Conservation (phyloP, 2,329 filamentous ascomycete genomes). For the Neocatenulostroma microsporum region DNA sequence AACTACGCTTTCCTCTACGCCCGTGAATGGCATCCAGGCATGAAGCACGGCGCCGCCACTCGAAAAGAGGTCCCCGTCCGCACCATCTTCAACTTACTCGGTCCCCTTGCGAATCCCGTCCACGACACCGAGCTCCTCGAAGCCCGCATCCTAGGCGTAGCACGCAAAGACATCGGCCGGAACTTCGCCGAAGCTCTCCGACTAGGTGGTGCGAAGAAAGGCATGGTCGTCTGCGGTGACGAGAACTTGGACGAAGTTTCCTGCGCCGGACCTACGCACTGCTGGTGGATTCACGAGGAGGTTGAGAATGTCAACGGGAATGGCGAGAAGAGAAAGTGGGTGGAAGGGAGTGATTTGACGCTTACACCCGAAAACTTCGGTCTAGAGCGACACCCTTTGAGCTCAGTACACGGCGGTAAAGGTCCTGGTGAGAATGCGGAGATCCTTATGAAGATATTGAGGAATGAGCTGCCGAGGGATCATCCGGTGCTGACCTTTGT, state of each 20-base stretch:
- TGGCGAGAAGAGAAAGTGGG: slow-evolving; percentile 38
- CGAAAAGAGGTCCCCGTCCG: slow-evolving; percentile 84
- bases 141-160: slow-evolving; percentile 87
- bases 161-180: slow-evolving; percentile 74
- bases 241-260: slow-evolving; percentile 95
- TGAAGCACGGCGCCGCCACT: slow-evolving; percentile 79
- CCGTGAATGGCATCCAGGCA: slow-evolving; percentile 91
- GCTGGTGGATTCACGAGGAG: slow-evolving; percentile 56
- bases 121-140: slow-evolving; percentile 66
- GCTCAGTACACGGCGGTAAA: slow-evolving; percentile 74
- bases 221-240: slow-evolving; percentile 82
- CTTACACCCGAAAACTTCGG: slow-evolving; percentile 84
- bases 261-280: slow-evolving; percentile 79
- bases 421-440: slow-evolving; percentile 78
- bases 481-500: slow-evolving; percentile 90
- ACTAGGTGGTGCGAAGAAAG: slow-evolving; percentile 70
- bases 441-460: slow-evolving; percentile 70
- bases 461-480: slow-evolving; percentile 62
- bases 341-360: slow-evolving; percentile 65
- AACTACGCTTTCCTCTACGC: slow-evolving; percentile 97
- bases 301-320: slow-evolving; percentile 37
- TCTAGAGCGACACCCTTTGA: slow-evolving; percentile 63
- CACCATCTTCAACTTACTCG: slow-evolving; percentile 95
- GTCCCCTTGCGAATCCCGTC: slow-evolving; percentile 83
- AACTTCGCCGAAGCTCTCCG: slow-evolving; percentile 81